A percentile compares a stretch with the other conserved stretches of the same genome.
These are phyloP conservation scores for Hyaloscypha bicolor DNA, from an alignment of 495 filamentous ascomycete genomes.

Conservation along the genomic window DNA sequence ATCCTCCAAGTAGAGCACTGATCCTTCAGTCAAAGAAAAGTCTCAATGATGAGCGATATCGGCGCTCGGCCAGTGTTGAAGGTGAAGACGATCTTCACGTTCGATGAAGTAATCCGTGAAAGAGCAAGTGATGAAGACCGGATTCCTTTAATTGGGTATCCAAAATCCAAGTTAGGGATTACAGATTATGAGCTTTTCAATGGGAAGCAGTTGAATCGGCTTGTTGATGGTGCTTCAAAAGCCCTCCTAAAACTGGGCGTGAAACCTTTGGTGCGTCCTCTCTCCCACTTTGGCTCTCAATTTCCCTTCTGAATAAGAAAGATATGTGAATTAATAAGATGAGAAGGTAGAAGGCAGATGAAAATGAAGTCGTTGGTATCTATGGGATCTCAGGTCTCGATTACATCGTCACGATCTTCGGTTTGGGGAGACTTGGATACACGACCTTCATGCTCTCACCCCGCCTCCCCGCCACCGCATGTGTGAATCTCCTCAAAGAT, in stretches of 20 bases:
- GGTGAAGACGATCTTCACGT: constrained; percentile 5
- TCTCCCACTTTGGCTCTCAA: not conserved
- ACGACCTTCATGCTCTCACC: constrained; percentile 62
- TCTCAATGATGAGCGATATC: constrained; percentile 5
- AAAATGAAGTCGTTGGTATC: constrained; percentile 42
- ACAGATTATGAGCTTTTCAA: constrained; percentile 54
- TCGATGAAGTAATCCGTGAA: constrained; percentile 15
- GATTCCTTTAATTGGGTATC: constrained; percentile 30
- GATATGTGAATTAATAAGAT: not conserved
- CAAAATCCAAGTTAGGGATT: constrained; percentile 10
- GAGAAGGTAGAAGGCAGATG: not conserved
- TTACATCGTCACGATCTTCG: constrained; percentile 59
- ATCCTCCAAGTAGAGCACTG: no score
- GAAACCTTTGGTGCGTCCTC: constrained; percentile 15
- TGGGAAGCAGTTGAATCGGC: constrained; percentile 52
- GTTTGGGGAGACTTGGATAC: constrained; percentile 58
- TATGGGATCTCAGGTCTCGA: constrained; percentile 57
- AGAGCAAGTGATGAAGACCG: constrained; percentile 15
- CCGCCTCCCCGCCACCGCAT: constrained; percentile 53
- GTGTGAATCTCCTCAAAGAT: constrained; percentile 51
- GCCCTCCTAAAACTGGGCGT: constrained; percentile 45
- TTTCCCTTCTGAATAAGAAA: not conserved
- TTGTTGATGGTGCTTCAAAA: constrained; percentile 50
- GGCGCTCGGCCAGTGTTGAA: not conserved
- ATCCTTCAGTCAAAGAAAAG: not conserved